Evolutionary conservation across 2,329 filamentous ascomycete genomes (phyloP).

Genomic region (Thielaviopsis euricoi): DNA sequence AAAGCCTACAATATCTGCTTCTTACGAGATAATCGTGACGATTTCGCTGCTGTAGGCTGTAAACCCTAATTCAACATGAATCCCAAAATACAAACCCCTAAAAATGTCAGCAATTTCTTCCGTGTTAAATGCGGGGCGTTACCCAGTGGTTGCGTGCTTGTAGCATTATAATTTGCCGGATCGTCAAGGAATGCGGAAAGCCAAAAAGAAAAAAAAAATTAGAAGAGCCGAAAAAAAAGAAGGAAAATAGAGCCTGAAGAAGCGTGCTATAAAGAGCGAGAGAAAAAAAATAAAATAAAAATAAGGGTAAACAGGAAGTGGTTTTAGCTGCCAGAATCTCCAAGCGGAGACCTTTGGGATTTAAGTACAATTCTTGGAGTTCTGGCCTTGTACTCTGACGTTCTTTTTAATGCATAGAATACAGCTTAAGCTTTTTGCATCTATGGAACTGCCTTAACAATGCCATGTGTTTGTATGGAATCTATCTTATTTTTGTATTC

Average conservation of each 20-base stretch:
- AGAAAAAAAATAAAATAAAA: neutral
- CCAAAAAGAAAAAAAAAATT: too few relatives aligned
- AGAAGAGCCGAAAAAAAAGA: neutral
- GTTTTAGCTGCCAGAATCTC: neutral
- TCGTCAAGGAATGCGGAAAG: too few relatives aligned
- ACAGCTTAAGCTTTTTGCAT: neutral
- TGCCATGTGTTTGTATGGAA: neutral
- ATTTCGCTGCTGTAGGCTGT: too few relatives aligned
- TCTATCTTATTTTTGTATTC: neutral
- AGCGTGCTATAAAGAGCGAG: too few relatives aligned
- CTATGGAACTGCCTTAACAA: neutral
- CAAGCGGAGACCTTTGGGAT: neutral
- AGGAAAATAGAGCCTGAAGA: neutral
- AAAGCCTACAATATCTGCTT: neutral
- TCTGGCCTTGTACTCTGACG: too few relatives aligned
- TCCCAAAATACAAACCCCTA: too few relatives aligned
- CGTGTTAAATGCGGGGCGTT: too few relatives aligned
- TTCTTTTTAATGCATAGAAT: neutral
- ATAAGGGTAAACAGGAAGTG: neutral
- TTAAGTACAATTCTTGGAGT: neutral
- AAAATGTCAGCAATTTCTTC: too few relatives aligned
- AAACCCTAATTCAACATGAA: too few relatives aligned
- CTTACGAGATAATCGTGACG: neutral
- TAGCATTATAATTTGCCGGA: too few relatives aligned
- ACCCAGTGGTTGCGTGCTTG: too few relatives aligned